Percentiles rank a stretch among this genome's conserved stretches.
phyloP scores from a whole-genome alignment of 129 eudicot species.

The Helichrysum umbraculigerum region DNA sequence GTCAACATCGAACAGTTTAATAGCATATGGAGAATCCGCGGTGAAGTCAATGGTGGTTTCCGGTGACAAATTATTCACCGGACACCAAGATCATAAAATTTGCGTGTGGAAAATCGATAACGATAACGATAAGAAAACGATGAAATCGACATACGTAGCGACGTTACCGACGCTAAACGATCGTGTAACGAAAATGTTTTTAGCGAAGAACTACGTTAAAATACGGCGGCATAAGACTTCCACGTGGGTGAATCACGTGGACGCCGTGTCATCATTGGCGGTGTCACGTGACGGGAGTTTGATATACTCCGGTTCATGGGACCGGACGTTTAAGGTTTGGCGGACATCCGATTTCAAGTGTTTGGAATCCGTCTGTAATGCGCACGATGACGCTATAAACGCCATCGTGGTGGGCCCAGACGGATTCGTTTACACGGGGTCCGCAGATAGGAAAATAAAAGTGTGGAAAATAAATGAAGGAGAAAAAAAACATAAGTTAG shows the following conservation, averaged over 20 bases:
- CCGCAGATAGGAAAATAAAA: constrained; percentile 75
- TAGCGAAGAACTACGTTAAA: constrained; percentile 60
- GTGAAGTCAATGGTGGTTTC: constrained; percentile 56
- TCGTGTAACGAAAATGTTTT: constrained; percentile 48
- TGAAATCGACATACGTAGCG: constrained; percentile 20
- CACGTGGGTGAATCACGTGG: constrained; percentile 93
- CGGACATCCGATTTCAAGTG: constrained; percentile 73
- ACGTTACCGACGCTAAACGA: constrained; percentile 72
- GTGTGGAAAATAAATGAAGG: constrained; percentile 58
- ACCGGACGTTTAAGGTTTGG: constrained; percentile 85
- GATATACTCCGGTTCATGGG: constrained; percentile 91
- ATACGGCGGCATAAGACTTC: constrained; percentile 58
- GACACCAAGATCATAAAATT: constrained; percentile 80
- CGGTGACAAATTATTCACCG: constrained; percentile 61
- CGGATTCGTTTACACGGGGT: constrained; percentile 73
- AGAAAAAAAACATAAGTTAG: constrained; percentile 42
- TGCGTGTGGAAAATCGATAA: constrained; percentile 72
- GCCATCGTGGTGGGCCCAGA: constrained; percentile 51
- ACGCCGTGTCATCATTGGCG: constrained; percentile 75
- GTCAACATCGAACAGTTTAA: constrained; percentile 11
- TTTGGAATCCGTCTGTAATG: constrained; percentile 63
- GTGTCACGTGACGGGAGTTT: constrained; percentile 51
- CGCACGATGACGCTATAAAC: constrained; percentile 94
- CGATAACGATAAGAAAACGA: not conserved
- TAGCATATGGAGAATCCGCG: constrained; percentile 35